Conservation (phyloP, 208 protist species). For the Trichomonas tenax region DNA sequence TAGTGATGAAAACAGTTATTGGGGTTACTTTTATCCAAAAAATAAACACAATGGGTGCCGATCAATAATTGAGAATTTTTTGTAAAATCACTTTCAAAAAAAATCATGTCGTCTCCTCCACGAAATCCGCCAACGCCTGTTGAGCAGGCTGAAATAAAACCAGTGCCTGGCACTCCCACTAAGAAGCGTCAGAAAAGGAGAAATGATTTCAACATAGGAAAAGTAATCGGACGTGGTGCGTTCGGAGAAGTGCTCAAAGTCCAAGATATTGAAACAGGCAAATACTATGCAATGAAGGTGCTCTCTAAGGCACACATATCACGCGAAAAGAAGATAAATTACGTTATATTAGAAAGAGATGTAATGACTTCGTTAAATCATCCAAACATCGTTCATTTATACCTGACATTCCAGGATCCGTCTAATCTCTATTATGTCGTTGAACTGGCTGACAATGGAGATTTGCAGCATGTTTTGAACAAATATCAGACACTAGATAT, state of each 20-base stretch:
- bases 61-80: no score
- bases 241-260: neutral
- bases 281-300: neutral
- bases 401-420: neutral
- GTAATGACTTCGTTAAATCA: neutral
- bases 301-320: neutral
- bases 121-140: neutral
- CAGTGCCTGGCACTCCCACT: neutral
- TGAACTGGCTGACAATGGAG: neutral
- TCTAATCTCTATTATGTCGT: constrained; percentile 11
- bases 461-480: neutral
- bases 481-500: neutral
- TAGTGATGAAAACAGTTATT: no score
- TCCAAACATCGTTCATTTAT: neutral
- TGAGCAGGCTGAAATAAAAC: neutral
- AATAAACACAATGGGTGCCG: no score
- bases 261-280: neutral
- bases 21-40: no score
- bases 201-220: neutral
- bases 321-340: neutral
- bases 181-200: neutral
- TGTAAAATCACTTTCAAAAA: no score
- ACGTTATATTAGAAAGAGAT: neutral
- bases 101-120: neutral
- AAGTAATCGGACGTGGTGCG: neutral